Evolutionary conservation across 768 basidiomycete species (phyloP).

Genomic region (Leucocoprinus sp.): DNA sequence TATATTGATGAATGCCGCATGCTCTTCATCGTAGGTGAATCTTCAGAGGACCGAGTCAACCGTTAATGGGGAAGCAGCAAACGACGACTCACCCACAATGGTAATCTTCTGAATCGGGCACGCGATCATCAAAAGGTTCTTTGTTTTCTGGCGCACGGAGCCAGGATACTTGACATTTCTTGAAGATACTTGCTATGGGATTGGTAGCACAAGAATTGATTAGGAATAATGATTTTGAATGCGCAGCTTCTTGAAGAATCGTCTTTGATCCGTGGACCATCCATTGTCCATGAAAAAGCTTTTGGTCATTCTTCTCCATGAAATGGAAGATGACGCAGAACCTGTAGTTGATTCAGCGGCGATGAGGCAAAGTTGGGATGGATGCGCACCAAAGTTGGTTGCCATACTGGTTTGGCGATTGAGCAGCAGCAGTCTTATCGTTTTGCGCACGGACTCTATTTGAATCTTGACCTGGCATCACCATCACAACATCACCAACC

Average conservation of each 20-base stretch:
- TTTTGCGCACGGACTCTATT: slow-evolving; percentile 32
- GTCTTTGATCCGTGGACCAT: slow-evolving; percentile 59
- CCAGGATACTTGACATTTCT: slow-evolving; percentile 45
- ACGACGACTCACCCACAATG: slow-evolving; percentile 41
- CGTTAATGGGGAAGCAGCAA: neutral
- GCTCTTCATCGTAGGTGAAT: slow-evolving; percentile 41
- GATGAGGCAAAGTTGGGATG: too few relatives aligned
- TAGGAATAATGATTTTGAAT: slow-evolving; percentile 51
- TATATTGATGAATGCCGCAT: slow-evolving; percentile 38
- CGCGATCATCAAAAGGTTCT: slow-evolving; percentile 39
- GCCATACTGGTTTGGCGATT: slow-evolving; percentile 46
- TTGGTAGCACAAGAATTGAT: slow-evolving; percentile 51
- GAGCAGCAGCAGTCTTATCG: slow-evolving; percentile 24
- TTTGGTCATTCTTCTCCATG: slow-evolving; percentile 33
- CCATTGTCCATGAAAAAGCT: slow-evolving; percentile 70
- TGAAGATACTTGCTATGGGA: slow-evolving; percentile 45
- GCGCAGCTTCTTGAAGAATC: slow-evolving; percentile 56
- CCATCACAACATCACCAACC: slow-evolving; percentile 59
- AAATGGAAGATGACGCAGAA: slow-evolving; percentile 65
- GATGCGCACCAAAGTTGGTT: slow-evolving; percentile 53
- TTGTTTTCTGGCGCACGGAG: slow-evolving; percentile 30
- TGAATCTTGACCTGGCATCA: slow-evolving; percentile 46
- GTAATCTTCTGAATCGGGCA: slow-evolving; percentile 38
- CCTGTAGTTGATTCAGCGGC: slow-evolving; percentile 30
- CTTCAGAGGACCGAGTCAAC: slow-evolving; percentile 22